phyloP scores from a whole-genome alignment of 768 basidiomycete genomes.

The Lactarius tabidus region DNA sequence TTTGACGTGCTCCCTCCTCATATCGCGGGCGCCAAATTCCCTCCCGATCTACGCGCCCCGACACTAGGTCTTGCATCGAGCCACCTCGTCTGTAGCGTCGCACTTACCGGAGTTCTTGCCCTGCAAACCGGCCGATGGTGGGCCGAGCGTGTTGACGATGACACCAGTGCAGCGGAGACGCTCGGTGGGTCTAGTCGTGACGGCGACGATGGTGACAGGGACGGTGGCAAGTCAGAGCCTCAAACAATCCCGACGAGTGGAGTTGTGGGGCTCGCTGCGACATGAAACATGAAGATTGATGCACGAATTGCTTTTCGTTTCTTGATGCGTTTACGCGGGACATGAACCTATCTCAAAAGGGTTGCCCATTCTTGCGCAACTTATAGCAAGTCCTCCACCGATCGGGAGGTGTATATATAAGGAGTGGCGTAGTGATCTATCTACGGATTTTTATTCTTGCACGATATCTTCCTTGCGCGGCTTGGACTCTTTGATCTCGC shows the following conservation, averaged over 20 bases:
- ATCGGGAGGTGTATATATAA: not conserved
- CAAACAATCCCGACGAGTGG: not conserved
- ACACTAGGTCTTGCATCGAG: constrained; percentile 79
- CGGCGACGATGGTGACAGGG: not conserved
- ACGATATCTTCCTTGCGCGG: constrained; percentile 98
- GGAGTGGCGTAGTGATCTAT: constrained; percentile 4
- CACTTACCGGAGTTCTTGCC: constrained; percentile 79
- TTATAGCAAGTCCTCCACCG: not conserved
- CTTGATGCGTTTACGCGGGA: constrained; percentile 1
- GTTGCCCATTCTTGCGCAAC: not conserved
- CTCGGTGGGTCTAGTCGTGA: constrained; percentile 2
- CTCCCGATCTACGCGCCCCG: constrained; percentile 53
- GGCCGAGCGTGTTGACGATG: constrained; percentile 70
- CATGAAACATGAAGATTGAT: not conserved
- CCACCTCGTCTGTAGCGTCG: constrained; percentile 83
- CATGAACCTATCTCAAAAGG: not conserved
- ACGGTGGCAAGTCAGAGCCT: not conserved
- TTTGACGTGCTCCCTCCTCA: constrained; percentile 37
- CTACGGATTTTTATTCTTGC: constrained; percentile 45
- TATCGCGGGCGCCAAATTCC: constrained; percentile 57
- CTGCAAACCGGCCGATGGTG: constrained; percentile 83
- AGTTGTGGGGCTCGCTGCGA: not conserved
- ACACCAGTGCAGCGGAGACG: constrained; percentile 40
- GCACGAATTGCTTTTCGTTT: not conserved
- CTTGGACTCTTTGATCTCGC: constrained; percentile 66